Base-by-base conservation (phyloP, 2,329 filamentous ascomycete species). In the Thermoascus crustaceus region DNA sequence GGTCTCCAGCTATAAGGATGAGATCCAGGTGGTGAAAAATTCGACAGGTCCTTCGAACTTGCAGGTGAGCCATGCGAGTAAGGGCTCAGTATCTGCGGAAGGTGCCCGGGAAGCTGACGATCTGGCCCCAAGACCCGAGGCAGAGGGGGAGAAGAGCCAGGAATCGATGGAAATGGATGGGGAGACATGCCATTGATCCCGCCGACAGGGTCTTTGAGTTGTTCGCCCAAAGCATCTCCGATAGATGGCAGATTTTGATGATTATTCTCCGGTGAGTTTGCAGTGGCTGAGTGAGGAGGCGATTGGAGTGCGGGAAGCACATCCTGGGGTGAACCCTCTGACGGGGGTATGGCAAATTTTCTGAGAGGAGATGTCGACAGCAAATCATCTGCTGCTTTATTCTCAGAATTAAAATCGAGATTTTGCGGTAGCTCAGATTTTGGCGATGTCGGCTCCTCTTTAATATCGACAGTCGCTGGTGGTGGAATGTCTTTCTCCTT, bases 221-320 rank as follows among this genome's bases (percentile, higher is more conserved):
- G 31, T 5, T 43, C 46, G 14, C 52, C 51, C n/a, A 67, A 47
- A 14, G 63, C 53, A 5, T 58, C 58, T 22, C 55, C 50, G 11
- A 69, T 51, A 2, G 66, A 61, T 1, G 66, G 66, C 5, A 69
- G 47, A 30, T 44, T 60, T 44, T 57, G 58, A 23, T 43, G 53
- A 26, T 43, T n/a, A n/a, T n/a, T 50, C 4, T 63, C 58, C 1
- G 60, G 55, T 3, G 61, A 58, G 30, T 48, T 53, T 18, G 47
- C 47, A 7, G 52, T 47, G 11, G 49, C 49, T 4, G 57, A 57
- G 3, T 49, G 54, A 17, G 57, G 51, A n/a, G 54, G 53, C 7
- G 62, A 58, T 23, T 63, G 55, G 27, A 67, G 50, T 7, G 57
- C 58, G 13, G 64, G 60, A 4, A 68, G 52, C 6, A 56, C 53